Percentiles rank a stretch among this genome's conserved stretches.
phyloP scores from a whole-genome alignment of 2,329 filamentous ascomycete species.

The Colletotrichum gloeosporioides region DNA sequence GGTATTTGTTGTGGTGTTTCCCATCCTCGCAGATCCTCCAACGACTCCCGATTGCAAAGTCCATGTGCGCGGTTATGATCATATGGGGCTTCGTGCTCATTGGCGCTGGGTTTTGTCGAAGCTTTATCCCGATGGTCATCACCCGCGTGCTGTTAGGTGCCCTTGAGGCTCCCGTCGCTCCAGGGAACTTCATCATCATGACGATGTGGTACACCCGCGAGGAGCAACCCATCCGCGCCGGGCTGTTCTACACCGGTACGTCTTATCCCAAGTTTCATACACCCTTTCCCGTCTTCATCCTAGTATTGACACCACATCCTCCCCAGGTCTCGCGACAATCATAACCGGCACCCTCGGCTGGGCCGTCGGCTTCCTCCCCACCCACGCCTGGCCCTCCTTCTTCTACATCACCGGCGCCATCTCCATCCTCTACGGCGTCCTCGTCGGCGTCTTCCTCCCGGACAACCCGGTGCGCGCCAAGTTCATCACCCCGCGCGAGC shows the following conservation, averaged over 20 bases:
- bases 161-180: background rate
- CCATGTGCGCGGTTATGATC: background rate
- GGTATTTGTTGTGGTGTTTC: background rate
- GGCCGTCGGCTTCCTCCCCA: constrained; percentile 4
- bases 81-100: background rate
- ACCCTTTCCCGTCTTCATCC: no score
- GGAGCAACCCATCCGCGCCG: background rate
- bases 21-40: background rate
- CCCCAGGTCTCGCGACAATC: constrained; percentile 15
- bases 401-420: constrained; percentile 31
- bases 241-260: background rate
- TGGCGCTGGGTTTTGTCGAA: background rate
- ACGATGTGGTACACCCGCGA: background rate
- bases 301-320: no score
- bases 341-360: constrained; percentile 26
- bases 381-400: constrained; percentile 5
- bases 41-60: background rate
- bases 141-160: background rate
- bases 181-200: background rate
- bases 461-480: constrained; percentile 57
- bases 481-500: constrained; percentile 50
- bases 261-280: background rate
- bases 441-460: constrained; percentile 58
- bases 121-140: background rate
- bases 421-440: constrained; percentile 52